Base-by-base conservation (phyloP, 345 rosid species). In the Populus pruinosa region DNA sequence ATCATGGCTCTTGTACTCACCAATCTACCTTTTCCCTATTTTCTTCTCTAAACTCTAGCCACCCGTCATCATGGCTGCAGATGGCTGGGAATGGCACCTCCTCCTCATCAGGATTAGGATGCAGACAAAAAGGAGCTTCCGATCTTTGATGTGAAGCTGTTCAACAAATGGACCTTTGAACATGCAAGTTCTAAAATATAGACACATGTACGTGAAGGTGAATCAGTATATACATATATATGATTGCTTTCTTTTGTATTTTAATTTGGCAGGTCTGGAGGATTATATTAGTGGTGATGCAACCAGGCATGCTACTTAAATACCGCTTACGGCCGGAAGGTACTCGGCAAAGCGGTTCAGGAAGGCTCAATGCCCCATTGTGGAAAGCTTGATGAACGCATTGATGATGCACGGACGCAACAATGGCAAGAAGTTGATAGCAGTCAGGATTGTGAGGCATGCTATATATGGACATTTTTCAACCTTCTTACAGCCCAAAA, bases 301-400 rank as follows among this genome's bases (percentile, higher is more conserved):
- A 14, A 33, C 76, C 0, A 78, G 71, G 64, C 76, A 71, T 35
- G 76, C 76, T 16, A 78, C 80, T 47, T 78, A 61, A 8, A 76
- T 78, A 7, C 80, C 80, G 20, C 80, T 71, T 62, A 63, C 76
- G 8, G 80, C 80, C 43, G 76, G 80, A 61, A 78, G 80, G 64
- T 78, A 78, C 65, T 71, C 76, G 1, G 76, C 33, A 17, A 78
- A 78, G 76, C 63, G 76, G 7, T 78, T 63, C 71, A 78, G 76
- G 80, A 78, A 78, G 71, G 80, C 80, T 5, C 80, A 78, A n/a
- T 63, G 64, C 76, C 76, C 76, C 27, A 71, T 78, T 64, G 76
- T 78, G 31, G 80, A 78, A 76, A 78, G 71, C 53, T 75, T 78
- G 18, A 64, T 76, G 27, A 78, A 71, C 76, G 71, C 80, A 21